A percentile compares a stretch with the other conserved stretches of the same genome.
These are phyloP conservation scores for Nakazawaea anatomiae DNA, from an alignment of 805 yeast species.

Conservation along the genomic window DNA sequence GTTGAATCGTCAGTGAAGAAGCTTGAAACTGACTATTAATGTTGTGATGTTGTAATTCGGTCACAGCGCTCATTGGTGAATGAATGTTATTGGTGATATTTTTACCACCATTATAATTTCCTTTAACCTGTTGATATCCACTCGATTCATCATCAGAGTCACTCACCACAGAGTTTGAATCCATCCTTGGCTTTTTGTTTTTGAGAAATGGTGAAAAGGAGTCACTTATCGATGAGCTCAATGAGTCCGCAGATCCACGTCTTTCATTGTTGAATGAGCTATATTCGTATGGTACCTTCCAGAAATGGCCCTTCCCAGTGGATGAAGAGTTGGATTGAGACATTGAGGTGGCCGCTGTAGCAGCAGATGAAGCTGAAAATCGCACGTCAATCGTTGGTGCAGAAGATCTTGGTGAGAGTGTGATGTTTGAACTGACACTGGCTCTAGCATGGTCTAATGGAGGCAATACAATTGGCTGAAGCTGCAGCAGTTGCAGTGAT, in stretches of 20 bases:
- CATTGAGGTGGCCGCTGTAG: background rate
- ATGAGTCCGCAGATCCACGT: conserved; percentile 43
- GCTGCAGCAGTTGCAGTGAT: background rate
- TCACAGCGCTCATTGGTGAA: background rate
- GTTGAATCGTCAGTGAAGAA: background rate
- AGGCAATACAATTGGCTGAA: conserved; percentile 12
- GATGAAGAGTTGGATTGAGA: background rate
- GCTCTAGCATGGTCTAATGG: conserved; percentile 12
- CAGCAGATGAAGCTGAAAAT: background rate
- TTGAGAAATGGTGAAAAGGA: conserved; percentile 22
- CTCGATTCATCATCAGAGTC: conserved; percentile 10
- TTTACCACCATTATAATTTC: background rate
- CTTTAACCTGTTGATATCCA: background rate
- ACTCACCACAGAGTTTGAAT: conserved; percentile 15
- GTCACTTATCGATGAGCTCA: conserved; percentile 40
- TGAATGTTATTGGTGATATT: background rate
- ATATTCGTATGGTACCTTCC: conserved; percentile 61
- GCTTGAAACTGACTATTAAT: no score
- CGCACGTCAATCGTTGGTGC: background rate
- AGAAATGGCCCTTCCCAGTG: conserved; percentile 37
- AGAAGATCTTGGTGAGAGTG: conserved; percentile 9
- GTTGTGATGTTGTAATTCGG: background rate
- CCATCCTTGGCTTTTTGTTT: conserved; percentile 9
- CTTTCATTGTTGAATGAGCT: conserved; percentile 29
- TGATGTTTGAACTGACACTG: conserved; percentile 7